phyloP scores from a whole-genome alignment of 345 rosid species.

The Murraya paniculata region DNA sequence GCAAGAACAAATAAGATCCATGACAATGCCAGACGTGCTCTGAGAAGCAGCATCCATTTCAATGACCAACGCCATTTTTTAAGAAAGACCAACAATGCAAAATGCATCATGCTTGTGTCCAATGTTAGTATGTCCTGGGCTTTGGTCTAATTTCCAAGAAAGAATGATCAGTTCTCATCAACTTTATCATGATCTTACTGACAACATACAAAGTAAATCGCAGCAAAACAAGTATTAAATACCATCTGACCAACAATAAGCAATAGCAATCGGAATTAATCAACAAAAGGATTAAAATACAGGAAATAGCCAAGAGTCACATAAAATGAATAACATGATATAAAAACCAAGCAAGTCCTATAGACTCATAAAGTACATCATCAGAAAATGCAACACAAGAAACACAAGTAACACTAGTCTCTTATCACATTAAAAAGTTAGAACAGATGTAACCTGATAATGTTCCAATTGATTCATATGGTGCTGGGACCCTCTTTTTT shows the following conservation, averaged over 20 bases:
- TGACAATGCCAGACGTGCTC: background rate
- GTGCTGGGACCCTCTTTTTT: constrained; percentile 32
- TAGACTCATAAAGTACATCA: background rate
- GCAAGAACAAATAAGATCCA: constrained; percentile 4
- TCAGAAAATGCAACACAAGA: background rate
- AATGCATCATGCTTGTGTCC: background rate
- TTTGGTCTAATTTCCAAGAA: constrained; percentile 1
- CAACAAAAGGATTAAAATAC: background rate
- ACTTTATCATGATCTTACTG: background rate
- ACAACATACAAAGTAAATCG: background rate
- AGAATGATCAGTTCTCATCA: background rate
- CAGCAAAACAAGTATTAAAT: background rate
- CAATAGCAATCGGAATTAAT: background rate
- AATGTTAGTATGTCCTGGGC: background rate
- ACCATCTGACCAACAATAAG: background rate
- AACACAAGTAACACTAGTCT: background rate
- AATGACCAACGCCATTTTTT: background rate
- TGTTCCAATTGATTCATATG: constrained; percentile 46
- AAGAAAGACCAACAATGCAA: background rate
- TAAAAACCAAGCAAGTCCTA: background rate
- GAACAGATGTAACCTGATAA: constrained; percentile 53
- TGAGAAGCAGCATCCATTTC: background rate
- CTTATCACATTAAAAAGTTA: background rate
- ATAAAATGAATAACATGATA: background rate
- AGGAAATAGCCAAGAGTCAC: background rate